Base-by-base conservation (phyloP, 164 flowering plant genomes). In the Vitis labrusca region DNA sequence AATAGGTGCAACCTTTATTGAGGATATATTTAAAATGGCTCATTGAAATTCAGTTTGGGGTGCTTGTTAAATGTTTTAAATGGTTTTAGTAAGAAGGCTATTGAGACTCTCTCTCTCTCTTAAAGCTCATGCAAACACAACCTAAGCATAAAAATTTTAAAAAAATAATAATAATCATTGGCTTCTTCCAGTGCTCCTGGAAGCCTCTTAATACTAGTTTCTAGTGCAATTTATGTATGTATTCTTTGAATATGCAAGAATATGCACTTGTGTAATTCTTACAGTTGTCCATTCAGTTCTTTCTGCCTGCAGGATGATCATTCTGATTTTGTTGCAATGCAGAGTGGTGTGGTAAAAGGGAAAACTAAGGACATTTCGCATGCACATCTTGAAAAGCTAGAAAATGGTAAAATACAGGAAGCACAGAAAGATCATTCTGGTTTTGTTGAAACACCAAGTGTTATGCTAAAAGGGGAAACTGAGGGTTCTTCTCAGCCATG, bases 251-350 rank as follows among this genome's bases (percentile, higher is more conserved):
- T 1, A 19, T 14, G 15, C 4, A 19, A 37, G 44, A 6, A 37
- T 1, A 19, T 14, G 15, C 4, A 19, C 44, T 59, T 50, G 23
- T 10, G 2, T 48, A 5, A 14, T 48, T 14, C 30, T 68, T 19
- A 3, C n/a, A n/a, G 13, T 48, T 68, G 23, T 60, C 47, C 15
- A 49, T 63, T 58, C 3, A n/a, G 49, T 44, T 15, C 29, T 48
- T 12, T 63, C 51, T 68, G 17, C 30, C 14, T 76, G 65, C 66
- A 74, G 76, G 72, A 2, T 47, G 49, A 60, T 74, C 47, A 49
- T 58, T 64, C 71, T 44, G 69, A 58, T 59, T 32, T 61, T 55
- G 50, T 47, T 67, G 63, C 29, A 59, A 54, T 44, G 44, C 67
- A 30, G 16, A 54, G 65, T 53, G 63, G 63, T 53, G 64, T 60